A percentile compares a stretch with the other conserved stretches of the same genome.
Evolutionary conservation across 2,329 filamentous ascomycete species (phyloP).

Genomic region (Aspergillus unguis): DNA sequence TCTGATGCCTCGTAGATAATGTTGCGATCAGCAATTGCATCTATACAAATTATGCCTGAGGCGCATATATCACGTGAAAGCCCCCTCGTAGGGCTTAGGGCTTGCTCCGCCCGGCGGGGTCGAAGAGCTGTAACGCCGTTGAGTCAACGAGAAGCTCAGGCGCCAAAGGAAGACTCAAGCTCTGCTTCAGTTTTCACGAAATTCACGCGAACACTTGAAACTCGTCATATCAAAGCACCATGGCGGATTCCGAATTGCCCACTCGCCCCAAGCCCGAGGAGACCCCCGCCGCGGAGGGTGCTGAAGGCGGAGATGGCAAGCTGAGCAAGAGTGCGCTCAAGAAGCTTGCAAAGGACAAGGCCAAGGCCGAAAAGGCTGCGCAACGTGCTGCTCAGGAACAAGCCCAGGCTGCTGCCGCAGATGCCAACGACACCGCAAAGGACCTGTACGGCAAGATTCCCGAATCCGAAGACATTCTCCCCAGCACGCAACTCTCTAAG

Average conservation of each 20-base stretch:
- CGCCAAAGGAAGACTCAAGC: slow-evolving; percentile 4
- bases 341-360: slow-evolving; percentile 86
- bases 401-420: slow-evolving; percentile 62
- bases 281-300: slow-evolving; percentile 29
- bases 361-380: slow-evolving; percentile 75
- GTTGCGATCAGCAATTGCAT: neutral
- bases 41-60: slow-evolving; percentile 5
- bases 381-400: slow-evolving; percentile 71
- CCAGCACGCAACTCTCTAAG: slow-evolving; percentile 57
- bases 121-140: slow-evolving; percentile 7
- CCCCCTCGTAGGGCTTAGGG: slow-evolving; percentile 38
- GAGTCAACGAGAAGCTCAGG: slow-evolving; percentile 9
- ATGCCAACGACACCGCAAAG: slow-evolving; percentile 58
- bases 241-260: slow-evolving; percentile 41
- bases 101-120: slow-evolving; percentile 26
- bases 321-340: slow-evolving; percentile 75
- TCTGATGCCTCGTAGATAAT: no score
- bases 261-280: slow-evolving; percentile 40
- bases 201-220: neutral
- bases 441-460: slow-evolving; percentile 76
- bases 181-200: neutral
- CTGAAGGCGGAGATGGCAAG: slow-evolving; percentile 36
- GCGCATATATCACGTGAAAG: slow-evolving; percentile 4
- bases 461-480: slow-evolving; percentile 56
- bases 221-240: slow-evolving; percentile 15